Percentiles rank a stretch among this genome's conserved stretches.
Conservation (phyloP, 208 protist genomes). For the Acanthamoeba healyi region DNA sequence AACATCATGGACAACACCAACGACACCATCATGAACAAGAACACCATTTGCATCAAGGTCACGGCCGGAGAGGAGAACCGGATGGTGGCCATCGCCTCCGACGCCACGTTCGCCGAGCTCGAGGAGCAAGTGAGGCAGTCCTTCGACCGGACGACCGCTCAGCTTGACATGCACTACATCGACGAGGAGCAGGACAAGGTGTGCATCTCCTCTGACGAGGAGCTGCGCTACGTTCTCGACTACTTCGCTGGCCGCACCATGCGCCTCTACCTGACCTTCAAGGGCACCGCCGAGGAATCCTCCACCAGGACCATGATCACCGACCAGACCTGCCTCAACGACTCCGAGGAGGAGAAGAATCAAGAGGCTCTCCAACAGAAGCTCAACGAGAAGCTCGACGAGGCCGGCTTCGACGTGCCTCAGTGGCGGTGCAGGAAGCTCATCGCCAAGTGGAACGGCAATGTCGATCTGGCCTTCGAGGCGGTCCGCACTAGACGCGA, state of each 20-base stretch:
- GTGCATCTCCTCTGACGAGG: background rate
- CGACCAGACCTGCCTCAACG: no score
- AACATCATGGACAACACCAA: background rate
- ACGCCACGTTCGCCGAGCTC: background rate
- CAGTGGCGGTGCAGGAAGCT: background rate
- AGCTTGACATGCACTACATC: background rate
- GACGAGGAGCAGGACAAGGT: background rate
- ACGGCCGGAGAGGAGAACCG: background rate
- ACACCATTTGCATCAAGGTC: background rate
- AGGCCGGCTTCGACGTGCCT: background rate
- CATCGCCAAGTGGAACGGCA: background rate
- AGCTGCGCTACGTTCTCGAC: background rate
- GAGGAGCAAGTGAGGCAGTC: background rate
- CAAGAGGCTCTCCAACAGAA: background rate
- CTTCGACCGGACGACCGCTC: background rate
- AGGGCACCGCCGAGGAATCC: background rate
- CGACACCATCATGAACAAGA: background rate
- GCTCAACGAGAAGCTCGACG: background rate
- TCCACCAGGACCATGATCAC: background rate
- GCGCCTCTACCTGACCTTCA: background rate
- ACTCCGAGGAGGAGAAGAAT: background rate
- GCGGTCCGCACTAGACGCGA: background rate
- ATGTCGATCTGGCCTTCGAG: background rate
- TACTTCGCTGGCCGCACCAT: background rate
- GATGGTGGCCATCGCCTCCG: background rate